Conservation (phyloP, 352 stramenopile genomes). For the Phytophthora citrophthora region DNA sequence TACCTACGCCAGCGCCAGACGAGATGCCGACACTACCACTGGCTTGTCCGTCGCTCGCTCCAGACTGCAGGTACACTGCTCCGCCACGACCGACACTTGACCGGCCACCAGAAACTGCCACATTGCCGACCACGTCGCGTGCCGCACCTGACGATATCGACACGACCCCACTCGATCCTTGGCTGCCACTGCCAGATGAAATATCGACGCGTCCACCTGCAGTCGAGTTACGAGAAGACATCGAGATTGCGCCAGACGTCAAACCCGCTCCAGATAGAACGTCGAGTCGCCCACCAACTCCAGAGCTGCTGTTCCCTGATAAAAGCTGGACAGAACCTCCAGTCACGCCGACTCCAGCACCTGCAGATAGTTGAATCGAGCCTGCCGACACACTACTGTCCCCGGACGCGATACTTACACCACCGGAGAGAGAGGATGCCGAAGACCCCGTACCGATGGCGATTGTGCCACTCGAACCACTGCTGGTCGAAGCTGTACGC, state of each 20-base stretch:
- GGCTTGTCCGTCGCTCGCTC: conserved; percentile 19
- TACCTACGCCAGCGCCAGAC: conserved; percentile 8
- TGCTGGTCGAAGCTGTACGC: conserved; percentile 3
- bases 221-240: conserved; percentile 26
- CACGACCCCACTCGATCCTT: conserved; percentile 30
- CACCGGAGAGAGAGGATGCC: conserved; percentile 13
- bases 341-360: conserved; percentile 14
- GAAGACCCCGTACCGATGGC: conserved; percentile 17
- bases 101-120: conserved; percentile 23
- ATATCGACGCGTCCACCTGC: conserved; percentile 19
- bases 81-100: conserved; percentile 22
- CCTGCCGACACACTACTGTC: conserved; percentile 21
- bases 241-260: conserved; percentile 16
- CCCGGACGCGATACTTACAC: conserved; percentile 16
- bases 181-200: conserved; percentile 23
- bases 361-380: conserved; percentile 15
- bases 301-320: conserved; percentile 24
- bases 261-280: conserved; percentile 18
- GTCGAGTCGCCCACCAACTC: conserved; percentile 17
- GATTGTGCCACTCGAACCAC: conserved; percentile 15
- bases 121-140: conserved; percentile 21
- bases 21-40: conserved; percentile 23
- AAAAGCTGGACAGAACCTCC: conserved; percentile 22
- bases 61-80: conserved; percentile 19
- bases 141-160: conserved; percentile 27